Conservation (phyloP, 306 rosid genomes). For the Castanea sativa region DNA sequence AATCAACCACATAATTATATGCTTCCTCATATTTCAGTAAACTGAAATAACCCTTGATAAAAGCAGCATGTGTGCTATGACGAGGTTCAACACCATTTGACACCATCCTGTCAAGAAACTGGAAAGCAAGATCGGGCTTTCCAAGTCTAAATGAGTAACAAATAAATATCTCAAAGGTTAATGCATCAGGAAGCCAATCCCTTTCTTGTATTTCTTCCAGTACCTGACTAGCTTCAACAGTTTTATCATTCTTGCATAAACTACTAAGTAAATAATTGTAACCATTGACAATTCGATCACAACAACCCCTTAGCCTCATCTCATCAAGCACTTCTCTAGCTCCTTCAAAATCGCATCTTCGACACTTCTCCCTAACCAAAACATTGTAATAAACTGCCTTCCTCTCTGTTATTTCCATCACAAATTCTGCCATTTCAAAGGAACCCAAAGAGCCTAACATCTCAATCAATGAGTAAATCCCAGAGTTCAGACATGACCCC, state of each 20-base stretch:
- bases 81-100: conserved; percentile 58
- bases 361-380: conserved; percentile 50
- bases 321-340: conserved; percentile 43
- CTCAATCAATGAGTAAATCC: conserved; percentile 58
- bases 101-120: conserved; percentile 53
- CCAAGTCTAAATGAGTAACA: conserved; percentile 34
- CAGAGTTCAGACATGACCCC: conserved; percentile 52
- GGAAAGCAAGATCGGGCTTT: conserved; percentile 38
- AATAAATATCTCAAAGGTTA: conserved; percentile 54
- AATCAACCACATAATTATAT: conserved; percentile 43
- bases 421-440: conserved; percentile 45
- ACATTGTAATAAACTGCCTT: conserved; percentile 43
- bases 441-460: conserved; percentile 42
- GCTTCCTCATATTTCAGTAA: conserved; percentile 55
- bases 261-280: conserved; percentile 53
- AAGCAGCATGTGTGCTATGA: conserved; percentile 49
- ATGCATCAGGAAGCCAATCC: conserved; percentile 38
- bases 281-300: conserved; percentile 29
- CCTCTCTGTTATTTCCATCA: conserved; percentile 41
- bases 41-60: conserved; percentile 60
- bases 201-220: conserved; percentile 44
- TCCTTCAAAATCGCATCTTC: conserved; percentile 42
- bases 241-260: conserved; percentile 45
- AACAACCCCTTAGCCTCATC: conserved; percentile 51
- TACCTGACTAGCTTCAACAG: conserved; percentile 38